These are phyloP conservation scores for Solanum paucissectum DNA, from an alignment of 257 asterid species.

Conservation along the genomic window DNA sequence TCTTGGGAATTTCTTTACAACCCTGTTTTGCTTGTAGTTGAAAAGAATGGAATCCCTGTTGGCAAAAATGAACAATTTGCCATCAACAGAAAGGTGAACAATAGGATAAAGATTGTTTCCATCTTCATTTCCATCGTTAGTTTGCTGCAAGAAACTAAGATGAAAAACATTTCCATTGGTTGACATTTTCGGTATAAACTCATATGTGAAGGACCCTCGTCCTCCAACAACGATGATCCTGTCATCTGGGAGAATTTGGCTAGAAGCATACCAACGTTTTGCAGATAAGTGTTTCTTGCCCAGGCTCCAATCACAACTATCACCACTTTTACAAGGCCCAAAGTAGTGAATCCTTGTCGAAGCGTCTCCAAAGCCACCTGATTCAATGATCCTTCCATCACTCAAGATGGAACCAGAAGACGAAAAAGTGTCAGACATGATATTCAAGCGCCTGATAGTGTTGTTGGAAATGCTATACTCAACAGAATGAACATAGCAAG, in stretches of 20 bases:
- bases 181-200: constrained; percentile 37
- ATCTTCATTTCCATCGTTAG: constrained; percentile 12
- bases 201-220: constrained; percentile 24
- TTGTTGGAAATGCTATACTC: constrained; percentile 37
- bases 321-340: constrained; percentile 21
- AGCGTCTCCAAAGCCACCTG: constrained; percentile 47
- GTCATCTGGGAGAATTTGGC: constrained; percentile 25
- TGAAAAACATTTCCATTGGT: constrained; percentile 6
- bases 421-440: constrained; percentile 34
- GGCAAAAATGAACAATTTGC: constrained; percentile 46
- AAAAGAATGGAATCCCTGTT: constrained; percentile 58
- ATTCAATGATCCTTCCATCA: constrained; percentile 40
- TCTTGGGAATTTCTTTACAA: constrained; percentile 35
- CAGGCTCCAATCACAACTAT: constrained; percentile 42
- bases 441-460: constrained; percentile 31
- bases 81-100: constrained; percentile 59
- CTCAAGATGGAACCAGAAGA: constrained; percentile 54
- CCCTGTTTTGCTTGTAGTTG: constrained; percentile 25
- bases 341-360: constrained; percentile 21
- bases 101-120: constrained; percentile 53
- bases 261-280: constrained; percentile 45
- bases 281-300: constrained; percentile 10
- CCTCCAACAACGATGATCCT: constrained; percentile 49
- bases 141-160: constrained; percentile 37
- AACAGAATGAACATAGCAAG: constrained; percentile 53